These are phyloP conservation scores for Aspergillus cejpii DNA, from an alignment of 2,329 filamentous ascomycete genomes.

Conservation along the genomic window DNA sequence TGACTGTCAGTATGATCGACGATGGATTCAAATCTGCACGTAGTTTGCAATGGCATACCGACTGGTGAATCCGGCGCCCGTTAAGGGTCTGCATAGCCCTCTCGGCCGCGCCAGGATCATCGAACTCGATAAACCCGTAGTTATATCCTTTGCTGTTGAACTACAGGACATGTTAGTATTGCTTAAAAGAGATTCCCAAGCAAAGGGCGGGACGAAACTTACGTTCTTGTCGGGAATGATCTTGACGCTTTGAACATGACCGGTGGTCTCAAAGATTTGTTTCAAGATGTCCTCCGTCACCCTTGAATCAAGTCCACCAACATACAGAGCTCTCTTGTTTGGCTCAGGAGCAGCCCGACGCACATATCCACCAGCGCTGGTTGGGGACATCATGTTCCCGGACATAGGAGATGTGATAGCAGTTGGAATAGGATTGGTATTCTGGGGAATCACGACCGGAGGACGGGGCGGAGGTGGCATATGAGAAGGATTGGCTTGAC, in stretches of 20 bases:
- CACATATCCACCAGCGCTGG: slow-evolving; percentile 70
- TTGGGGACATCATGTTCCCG: slow-evolving; percentile 73
- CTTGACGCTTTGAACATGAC: slow-evolving; percentile 97
- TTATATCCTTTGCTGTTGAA: slow-evolving; percentile 89
- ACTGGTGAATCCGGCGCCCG: slow-evolving; percentile 89
- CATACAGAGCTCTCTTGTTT: slow-evolving; percentile 95
- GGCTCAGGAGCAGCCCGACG: slow-evolving; percentile 92
- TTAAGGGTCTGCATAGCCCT: slow-evolving; percentile 96
- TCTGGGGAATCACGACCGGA: slow-evolving; percentile 79
- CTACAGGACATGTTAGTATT: slow-evolving; percentile 23
- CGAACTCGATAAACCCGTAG: slow-evolving; percentile 98
- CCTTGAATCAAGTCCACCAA: slow-evolving; percentile 87
- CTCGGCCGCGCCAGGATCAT: slow-evolving; percentile 92
- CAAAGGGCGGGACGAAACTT: slow-evolving; percentile 41
- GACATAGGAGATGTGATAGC: slow-evolving; percentile 85
- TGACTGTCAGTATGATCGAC: slow-evolving; percentile 13
- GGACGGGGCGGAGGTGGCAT: slow-evolving; percentile 88
- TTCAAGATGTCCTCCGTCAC: slow-evolving; percentile 94
- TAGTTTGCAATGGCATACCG: slow-evolving; percentile 54
- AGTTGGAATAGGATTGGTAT: slow-evolving; percentile 90
- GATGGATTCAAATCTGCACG: background rate
- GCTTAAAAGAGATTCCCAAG: slow-evolving; percentile 1
- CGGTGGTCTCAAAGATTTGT: slow-evolving; percentile 97
- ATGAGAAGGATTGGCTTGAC: slow-evolving; percentile 62
- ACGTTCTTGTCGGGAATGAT: slow-evolving; percentile 99